These are phyloP conservation scores for Candida ulmi DNA, from an alignment of 805 yeast genomes.

Conservation along the genomic window DNA sequence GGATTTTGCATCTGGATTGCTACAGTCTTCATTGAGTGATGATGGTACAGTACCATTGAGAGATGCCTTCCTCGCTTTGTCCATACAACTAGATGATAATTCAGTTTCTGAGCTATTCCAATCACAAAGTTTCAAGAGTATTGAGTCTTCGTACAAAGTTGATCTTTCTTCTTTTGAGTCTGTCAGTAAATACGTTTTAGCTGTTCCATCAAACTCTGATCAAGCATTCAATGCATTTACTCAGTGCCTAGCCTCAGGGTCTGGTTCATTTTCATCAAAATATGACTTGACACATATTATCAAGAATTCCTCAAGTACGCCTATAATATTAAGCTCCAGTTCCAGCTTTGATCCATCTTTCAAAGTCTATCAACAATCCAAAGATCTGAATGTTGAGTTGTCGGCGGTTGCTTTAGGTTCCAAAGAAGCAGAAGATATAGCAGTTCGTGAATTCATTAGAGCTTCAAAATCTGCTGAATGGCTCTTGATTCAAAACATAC, in stretches of 20 bases:
- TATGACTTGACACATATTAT: slow-evolving; percentile 28
- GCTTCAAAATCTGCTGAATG: slow-evolving; percentile 52
- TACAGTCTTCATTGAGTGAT: background rate
- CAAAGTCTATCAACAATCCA: slow-evolving; percentile 42
- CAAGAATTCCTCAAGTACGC: slow-evolving; percentile 18
- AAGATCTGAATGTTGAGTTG: slow-evolving; percentile 22
- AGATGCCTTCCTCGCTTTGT: slow-evolving; percentile 4
- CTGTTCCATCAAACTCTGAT: background rate
- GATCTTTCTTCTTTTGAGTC: slow-evolving; percentile 1
- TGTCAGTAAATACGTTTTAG: slow-evolving; percentile 2
- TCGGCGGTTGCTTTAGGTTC: slow-evolving; percentile 68
- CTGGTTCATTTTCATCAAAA: slow-evolving; percentile 28
- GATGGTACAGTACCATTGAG: background rate
- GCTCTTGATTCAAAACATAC: slow-evolving; percentile 79
- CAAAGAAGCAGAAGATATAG: slow-evolving; percentile 52
- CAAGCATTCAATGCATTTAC: slow-evolving; percentile 17
- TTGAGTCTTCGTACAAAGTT: slow-evolving; percentile 1
- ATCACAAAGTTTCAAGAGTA: background rate
- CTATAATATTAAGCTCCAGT: slow-evolving; percentile 51
- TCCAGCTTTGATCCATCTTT: slow-evolving; percentile 65
- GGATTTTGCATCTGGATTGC: slow-evolving; percentile 6
- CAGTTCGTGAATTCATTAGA: slow-evolving; percentile 44
- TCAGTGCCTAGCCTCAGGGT: slow-evolving; percentile 21
- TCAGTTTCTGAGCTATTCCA: background rate
- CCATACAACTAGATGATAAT: slow-evolving; percentile 1